Base-by-base conservation (phyloP, 768 basidiomycete genomes). In the Termitomyces sp. region DNA sequence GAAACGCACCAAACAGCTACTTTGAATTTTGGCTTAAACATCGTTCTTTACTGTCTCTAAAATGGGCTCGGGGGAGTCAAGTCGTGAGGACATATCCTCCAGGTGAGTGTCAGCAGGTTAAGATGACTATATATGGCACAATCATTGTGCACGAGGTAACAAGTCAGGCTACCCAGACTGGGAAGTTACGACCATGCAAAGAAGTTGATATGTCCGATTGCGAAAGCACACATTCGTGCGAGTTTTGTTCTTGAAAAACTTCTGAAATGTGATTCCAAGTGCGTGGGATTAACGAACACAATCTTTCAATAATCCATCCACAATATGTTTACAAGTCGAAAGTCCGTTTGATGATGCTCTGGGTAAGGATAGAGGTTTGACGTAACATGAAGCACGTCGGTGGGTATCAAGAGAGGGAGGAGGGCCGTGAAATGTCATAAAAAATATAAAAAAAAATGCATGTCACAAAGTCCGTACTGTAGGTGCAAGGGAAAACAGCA, bases 1-100 rank as follows among this genome's bases (percentile, higher is more conserved):
- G 6, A 24, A 21, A 53, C 58, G 43, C n/a, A 59, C 58, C 58
- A 54, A 24, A 59, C 38, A 3, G 51, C 42, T 19, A 59, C 26
- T 42, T 45, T 56, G 22, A 59, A 56, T 40, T 53, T 59, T 7
- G 58, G 40, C 37, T 45, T 48, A 8, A 48, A 45, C 49, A 56
- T 50, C 26, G 42, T 19, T 11, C 26, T 50, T 50, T 5, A 50
- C 48, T 10, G 34, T 37, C 11, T 37, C 17, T 38, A 5, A 48
- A 35, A 24, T 32, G 8, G 9, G 10, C 30, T 32, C 35, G 8
- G 15, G 15, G 15, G 9, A 22, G 7, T n/a, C 3, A 6, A 35
- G 15, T 10, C 8, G 5, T 2, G 24, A 38, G 24, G 28, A 28
- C 26, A 15, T 40, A 28, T 17, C 17, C 17, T 2, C 12, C 5